Evolutionary conservation across 768 basidiomycete genomes (phyloP).

Genomic region (Cystofilobasidium macerans): DNA sequence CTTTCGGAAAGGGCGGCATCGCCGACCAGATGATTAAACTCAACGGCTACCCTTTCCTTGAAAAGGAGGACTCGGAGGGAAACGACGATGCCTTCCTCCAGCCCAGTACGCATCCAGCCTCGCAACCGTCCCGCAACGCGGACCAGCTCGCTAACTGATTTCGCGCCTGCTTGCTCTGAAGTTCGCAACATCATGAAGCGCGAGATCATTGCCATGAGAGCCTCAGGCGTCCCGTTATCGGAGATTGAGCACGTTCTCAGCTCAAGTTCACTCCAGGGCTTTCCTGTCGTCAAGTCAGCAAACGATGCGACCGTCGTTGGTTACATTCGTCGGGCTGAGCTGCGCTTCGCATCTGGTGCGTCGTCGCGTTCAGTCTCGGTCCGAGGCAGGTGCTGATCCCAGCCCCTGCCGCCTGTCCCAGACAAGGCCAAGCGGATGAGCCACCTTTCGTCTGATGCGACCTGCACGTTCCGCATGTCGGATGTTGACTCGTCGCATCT

Average conservation of each 20-base stretch:
- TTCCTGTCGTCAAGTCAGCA: slow-evolving; percentile 65
- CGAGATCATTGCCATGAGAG: slow-evolving; percentile 61
- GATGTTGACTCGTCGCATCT: slow-evolving; percentile 36
- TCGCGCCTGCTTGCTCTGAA: slow-evolving; percentile 33
- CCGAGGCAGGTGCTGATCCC: not conserved
- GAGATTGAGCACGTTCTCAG: slow-evolving; percentile 67
- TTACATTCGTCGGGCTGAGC: slow-evolving; percentile 75
- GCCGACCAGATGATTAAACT: slow-evolving; percentile 95
- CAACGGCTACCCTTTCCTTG: slow-evolving; percentile 93
- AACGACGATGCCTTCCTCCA: slow-evolving; percentile 66
- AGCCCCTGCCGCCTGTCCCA: slow-evolving; percentile 34
- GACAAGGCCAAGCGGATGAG: slow-evolving; percentile 61
- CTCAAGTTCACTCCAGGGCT: slow-evolving; percentile 71
- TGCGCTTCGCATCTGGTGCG: slow-evolving; percentile 74
- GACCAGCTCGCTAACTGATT: not conserved
- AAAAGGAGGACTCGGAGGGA: slow-evolving; percentile 63
- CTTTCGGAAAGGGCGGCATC: slow-evolving; percentile 83
- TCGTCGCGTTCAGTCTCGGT: not conserved
- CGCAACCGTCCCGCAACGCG: not conserved
- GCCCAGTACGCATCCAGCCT: slow-evolving; percentile 50
- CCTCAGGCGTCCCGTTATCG: slow-evolving; percentile 60
- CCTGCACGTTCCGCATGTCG: slow-evolving; percentile 55
- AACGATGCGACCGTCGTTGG: slow-evolving; percentile 58
- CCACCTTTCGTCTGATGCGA: slow-evolving; percentile 53
- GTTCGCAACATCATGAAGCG: slow-evolving; percentile 84